Evolutionary conservation across 768 basidiomycete genomes (phyloP).

Genomic region (Mycena amicta): DNA sequence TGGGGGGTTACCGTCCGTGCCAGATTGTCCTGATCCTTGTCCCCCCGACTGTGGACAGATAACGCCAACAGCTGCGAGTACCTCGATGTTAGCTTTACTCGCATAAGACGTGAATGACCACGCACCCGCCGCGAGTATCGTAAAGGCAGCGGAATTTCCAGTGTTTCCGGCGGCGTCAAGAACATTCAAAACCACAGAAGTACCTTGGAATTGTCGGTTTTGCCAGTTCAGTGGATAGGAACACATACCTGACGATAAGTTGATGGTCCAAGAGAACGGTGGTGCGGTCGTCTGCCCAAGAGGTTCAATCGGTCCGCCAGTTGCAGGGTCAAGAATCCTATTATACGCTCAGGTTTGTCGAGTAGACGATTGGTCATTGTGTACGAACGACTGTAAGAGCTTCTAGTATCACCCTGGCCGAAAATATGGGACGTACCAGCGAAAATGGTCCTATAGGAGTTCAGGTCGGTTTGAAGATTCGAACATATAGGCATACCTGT

Average conservation of each 20-base stretch:
- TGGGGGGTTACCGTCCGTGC: not conserved
- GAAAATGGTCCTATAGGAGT: not conserved
- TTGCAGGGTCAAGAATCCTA: not conserved
- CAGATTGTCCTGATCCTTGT: not conserved
- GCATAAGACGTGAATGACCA: not conserved
- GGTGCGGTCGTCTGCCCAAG: not conserved
- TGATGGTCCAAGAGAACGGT: conserved; percentile 7
- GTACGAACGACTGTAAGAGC: not conserved
- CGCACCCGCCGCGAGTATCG: not conserved
- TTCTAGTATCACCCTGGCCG: not conserved
- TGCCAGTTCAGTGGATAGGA: not conserved
- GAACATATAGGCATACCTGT: not conserved
- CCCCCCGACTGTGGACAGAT: not conserved
- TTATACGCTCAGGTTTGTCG: not conserved
- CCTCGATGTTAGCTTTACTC: not conserved
- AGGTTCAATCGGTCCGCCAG: not conserved
- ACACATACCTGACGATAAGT: not conserved
- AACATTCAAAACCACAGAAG: conserved; percentile 2
- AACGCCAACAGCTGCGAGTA: not conserved
- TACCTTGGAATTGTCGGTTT: conserved; percentile 4
- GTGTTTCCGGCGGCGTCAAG: conserved; percentile 3
- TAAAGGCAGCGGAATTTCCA: conserved; percentile 10
- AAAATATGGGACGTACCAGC: not conserved
- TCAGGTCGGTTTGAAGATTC: not conserved
- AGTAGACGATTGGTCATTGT: not conserved